Conservation (phyloP, 352 stramenopile genomes). For the Globisporangium nunn region DNA sequence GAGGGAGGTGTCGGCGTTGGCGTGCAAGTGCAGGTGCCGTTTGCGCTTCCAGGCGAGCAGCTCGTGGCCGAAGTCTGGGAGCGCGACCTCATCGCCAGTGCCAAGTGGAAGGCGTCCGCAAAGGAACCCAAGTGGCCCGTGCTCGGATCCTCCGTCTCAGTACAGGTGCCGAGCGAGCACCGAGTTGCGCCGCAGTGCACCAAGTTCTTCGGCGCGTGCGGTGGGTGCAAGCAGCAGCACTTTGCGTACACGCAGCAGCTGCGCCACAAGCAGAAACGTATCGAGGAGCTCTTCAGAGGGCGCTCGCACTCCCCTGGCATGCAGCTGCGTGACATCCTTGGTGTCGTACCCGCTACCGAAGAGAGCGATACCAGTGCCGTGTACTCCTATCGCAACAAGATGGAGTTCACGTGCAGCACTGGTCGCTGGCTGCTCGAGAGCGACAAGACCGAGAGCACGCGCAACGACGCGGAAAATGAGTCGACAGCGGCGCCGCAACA, state of each 20-base stretch:
- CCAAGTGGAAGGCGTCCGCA: constrained; percentile 13
- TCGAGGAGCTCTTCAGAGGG: constrained; percentile 29
- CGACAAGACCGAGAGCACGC: constrained; percentile 18
- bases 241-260: constrained; percentile 49
- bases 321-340: constrained; percentile 34
- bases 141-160: constrained; percentile 27
- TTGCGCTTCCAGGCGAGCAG: constrained; percentile 43
- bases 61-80: constrained; percentile 45
- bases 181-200: constrained; percentile 30
- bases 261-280: constrained; percentile 49
- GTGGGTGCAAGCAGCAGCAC: constrained; percentile 69
- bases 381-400: constrained; percentile 77
- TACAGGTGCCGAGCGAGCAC: constrained; percentile 24
- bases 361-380: not conserved
- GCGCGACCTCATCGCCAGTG: constrained; percentile 26
- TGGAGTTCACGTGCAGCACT: constrained; percentile 78
- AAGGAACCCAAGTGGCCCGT: constrained; percentile 21
- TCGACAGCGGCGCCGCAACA: not conserved
- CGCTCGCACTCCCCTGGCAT: constrained; percentile 22
- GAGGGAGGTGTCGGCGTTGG: constrained; percentile 3
- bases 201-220: constrained; percentile 61
- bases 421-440: constrained; percentile 53
- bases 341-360: constrained; percentile 10
- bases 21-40: constrained; percentile 40
- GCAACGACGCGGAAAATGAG: not conserved